Evolutionary conservation across 768 basidiomycete genomes (phyloP).

Genomic region (Pholiota microspora): DNA sequence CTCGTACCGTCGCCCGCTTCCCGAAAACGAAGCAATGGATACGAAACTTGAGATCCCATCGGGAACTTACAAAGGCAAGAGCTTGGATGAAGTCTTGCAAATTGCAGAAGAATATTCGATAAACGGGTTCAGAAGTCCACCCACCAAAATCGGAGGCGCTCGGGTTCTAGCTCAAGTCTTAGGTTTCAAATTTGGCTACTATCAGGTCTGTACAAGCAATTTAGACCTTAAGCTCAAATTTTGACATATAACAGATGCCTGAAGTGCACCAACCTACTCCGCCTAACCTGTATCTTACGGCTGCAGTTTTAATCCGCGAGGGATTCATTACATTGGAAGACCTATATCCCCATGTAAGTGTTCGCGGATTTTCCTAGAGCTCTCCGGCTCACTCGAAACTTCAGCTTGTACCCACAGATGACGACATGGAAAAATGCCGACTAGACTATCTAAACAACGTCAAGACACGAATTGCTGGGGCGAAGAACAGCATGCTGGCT

Average conservation of each 20-base stretch:
- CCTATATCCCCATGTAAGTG: slow-evolving; percentile 85
- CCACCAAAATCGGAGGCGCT: slow-evolving; percentile 34
- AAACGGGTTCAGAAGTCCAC: slow-evolving; percentile 11
- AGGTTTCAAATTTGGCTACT: slow-evolving; percentile 95
- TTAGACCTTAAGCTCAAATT: slow-evolving; percentile 3
- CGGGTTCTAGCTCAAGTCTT: slow-evolving; percentile 85
- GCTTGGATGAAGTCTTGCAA: slow-evolving; percentile 62
- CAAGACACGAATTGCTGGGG: slow-evolving; percentile 60
- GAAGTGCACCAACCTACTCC: slow-evolving; percentile 64
- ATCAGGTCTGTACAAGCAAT: slow-evolving; percentile 63
- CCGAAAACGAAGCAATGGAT: slow-evolving; percentile 32
- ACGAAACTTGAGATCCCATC: slow-evolving; percentile 31
- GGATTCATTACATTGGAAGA: slow-evolving; percentile 86
- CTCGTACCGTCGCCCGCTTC: slow-evolving; percentile 36
- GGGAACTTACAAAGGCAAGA: slow-evolving; percentile 53
- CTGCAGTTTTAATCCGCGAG: slow-evolving; percentile 88
- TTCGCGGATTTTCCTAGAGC: background rate
- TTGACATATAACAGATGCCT: slow-evolving; percentile 37
- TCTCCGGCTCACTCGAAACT: slow-evolving; percentile 1
- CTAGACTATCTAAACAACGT: slow-evolving; percentile 66
- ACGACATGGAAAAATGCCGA: slow-evolving; percentile 66
- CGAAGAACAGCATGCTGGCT: slow-evolving; percentile 75
- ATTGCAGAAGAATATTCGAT: slow-evolving; percentile 44
- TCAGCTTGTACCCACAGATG: slow-evolving; percentile 56
- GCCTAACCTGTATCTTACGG: slow-evolving; percentile 72